phyloP scores from a whole-genome alignment of 192 early-diverging fungal species.

The Coemansia sp. region DNA sequence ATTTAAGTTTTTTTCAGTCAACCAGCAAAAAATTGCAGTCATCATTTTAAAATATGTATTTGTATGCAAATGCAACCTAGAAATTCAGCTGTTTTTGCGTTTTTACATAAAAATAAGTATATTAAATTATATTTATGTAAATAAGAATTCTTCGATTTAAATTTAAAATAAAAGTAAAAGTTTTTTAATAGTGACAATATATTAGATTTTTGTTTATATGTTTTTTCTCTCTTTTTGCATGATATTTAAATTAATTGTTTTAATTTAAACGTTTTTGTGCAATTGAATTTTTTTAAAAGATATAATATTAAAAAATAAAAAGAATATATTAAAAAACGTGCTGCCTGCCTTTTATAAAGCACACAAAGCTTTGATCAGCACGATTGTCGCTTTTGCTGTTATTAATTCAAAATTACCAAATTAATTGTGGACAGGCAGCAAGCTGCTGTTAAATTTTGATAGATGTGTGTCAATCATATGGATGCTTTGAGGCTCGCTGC shows the following conservation, averaged over 20 bases:
- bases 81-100: too few species aligned
- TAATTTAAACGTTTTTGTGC: too few species aligned
- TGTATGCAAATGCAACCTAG: too few species aligned
- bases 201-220: too few species aligned
- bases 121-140: too few species aligned
- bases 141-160: too few species aligned
- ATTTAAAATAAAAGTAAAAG: too few species aligned
- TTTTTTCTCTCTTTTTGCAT: too few species aligned
- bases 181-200: too few species aligned
- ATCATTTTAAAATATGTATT: too few species aligned
- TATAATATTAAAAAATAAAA: not conserved
- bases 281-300: not conserved
- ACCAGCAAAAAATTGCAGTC: not conserved
- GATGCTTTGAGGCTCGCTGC: not conserved
- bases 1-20: not conserved
- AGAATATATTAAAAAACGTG: not conserved
- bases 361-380: not conserved
- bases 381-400: not conserved
- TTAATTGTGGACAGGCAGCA: not conserved
- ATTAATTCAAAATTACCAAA: not conserved
- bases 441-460: not conserved
- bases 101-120: too few species aligned
- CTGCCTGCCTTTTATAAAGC: not conserved
- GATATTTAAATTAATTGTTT: too few species aligned
- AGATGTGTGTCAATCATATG: not conserved